Base-by-base conservation (phyloP, 208 protist genomes). In the Leishmania lainsoni region DNA sequence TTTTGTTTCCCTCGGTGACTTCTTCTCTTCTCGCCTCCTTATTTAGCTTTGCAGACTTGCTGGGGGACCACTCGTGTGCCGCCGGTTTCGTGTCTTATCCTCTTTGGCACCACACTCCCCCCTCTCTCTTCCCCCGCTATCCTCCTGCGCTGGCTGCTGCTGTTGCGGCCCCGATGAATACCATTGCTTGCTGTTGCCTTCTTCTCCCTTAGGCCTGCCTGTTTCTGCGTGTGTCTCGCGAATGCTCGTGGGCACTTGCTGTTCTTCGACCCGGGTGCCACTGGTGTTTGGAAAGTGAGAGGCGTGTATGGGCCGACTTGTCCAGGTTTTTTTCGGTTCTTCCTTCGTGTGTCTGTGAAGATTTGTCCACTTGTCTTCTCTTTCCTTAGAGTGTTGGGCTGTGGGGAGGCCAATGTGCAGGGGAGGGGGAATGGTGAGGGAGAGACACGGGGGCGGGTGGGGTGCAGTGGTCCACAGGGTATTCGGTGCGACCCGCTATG, bases 281-380 rank as follows among this genome's bases (percentile, higher is more conserved):
- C 35, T 32, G 42, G 42, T 49, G 22, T 51, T n/a, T 32, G 6
- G 35, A 6, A 16, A 4, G 32, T 32, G 22, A 51, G 0, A 49
- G 22, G 42, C 16, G 22, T 49, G 29, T 49, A 42, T 29, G 22
- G 5, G 10, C 3, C 17, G 12, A 39, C 42, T 16, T 5, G 20
- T 51, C 32, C 22, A 22, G 17, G 22, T 3, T 51, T 49, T 72
- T 49, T n/a, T 26, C 8, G 17, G 3, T 51, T 45, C 29, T n/a
- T 22, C 26, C 22, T 17, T 26, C 52, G 68, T 72, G 42, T 9
- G 3, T 22, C 22, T 42, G 68, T 51, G 20, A 20, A 42, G 42
- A 72, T 72, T 26, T n/a, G 32, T 16, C 51, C 49, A 61, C 61
- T 73, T 79, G 17, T 79, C 35, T 72, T 61, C 12, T 17, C 78